A percentile compares a stretch with the other conserved stretches of the same genome.
phyloP scores from a whole-genome alignment of 257 asterid genomes.

The Solanum sparsipilum region DNA sequence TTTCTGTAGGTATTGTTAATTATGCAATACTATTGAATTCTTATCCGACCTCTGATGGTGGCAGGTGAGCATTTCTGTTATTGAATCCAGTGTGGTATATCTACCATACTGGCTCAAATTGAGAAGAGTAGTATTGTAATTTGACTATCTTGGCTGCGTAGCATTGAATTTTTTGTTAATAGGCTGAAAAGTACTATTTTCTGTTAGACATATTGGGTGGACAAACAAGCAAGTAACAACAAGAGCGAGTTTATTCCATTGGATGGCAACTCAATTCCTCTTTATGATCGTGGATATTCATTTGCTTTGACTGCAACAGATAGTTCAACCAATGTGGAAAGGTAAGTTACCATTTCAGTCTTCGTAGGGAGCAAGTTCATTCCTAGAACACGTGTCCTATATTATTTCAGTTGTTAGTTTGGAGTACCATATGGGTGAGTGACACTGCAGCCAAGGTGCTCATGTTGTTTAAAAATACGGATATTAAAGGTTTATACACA shows the following conservation, averaged over 20 bases:
- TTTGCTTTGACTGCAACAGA: constrained; percentile 64
- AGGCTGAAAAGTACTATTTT: neutral
- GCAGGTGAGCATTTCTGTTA: neutral
- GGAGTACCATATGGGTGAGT: neutral
- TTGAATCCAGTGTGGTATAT: neutral
- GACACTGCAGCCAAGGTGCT: neutral
- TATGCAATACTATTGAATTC: neutral
- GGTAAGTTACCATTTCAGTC: constrained; percentile 21
- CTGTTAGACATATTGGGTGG: constrained; percentile 83
- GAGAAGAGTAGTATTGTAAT: neutral
- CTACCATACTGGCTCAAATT: neutral
- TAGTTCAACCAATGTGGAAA: constrained; percentile 50
- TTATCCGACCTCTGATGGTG: neutral
- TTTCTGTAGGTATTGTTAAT: too few relatives aligned
- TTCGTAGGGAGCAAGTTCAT: neutral
- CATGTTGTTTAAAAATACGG: neutral
- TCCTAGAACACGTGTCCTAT: constrained; percentile 2
- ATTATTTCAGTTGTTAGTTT: neutral
- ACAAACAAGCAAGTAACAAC: constrained; percentile 30
- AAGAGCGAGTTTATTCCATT: constrained; percentile 41
- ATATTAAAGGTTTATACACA: neutral
- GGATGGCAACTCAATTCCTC: constrained; percentile 73
- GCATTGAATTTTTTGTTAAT: neutral
- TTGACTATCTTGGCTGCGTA: neutral
- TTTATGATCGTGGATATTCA: constrained; percentile 87